Conservation (phyloP, 768 basidiomycete species). For the Candolleomyces efflorescens region DNA sequence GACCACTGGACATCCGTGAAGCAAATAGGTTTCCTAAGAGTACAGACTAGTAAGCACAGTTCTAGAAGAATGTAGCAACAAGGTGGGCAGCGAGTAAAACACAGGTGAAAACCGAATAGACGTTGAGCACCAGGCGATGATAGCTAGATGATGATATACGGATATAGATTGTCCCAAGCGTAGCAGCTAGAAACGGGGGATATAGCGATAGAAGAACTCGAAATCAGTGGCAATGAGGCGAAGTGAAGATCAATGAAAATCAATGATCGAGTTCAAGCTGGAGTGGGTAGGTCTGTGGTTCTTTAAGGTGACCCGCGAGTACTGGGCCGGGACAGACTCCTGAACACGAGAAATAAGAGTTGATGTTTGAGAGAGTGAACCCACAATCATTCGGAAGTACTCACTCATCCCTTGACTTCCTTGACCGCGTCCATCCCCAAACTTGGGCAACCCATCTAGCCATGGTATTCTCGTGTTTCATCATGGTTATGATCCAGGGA, state of each 20-base stretch:
- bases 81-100: too few species aligned
- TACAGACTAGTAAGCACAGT: too few species aligned
- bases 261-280: background rate
- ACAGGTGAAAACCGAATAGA: too few species aligned
- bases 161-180: too few species aligned
- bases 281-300: background rate
- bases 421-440: conserved; percentile 69
- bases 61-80: too few species aligned
- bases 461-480: conserved; percentile 86
- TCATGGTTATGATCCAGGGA: conserved; percentile 73
- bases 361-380: too few species aligned
- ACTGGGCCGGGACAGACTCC: conserved; percentile 28
- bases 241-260: background rate
- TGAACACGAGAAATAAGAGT: background rate
- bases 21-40: too few species aligned
- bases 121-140: too few species aligned
- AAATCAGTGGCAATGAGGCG: background rate
- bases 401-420: conserved; percentile 43
- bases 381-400: conserved; percentile 9
- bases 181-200: too few species aligned
- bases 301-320: conserved; percentile 15
- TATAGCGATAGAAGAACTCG: too few species aligned
- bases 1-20: too few species aligned
- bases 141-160: too few species aligned
- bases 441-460: conserved; percentile 83